These are phyloP conservation scores for Kluyveromyces wickerhamii DNA, from an alignment of 805 yeast genomes.

Conservation along the genomic window DNA sequence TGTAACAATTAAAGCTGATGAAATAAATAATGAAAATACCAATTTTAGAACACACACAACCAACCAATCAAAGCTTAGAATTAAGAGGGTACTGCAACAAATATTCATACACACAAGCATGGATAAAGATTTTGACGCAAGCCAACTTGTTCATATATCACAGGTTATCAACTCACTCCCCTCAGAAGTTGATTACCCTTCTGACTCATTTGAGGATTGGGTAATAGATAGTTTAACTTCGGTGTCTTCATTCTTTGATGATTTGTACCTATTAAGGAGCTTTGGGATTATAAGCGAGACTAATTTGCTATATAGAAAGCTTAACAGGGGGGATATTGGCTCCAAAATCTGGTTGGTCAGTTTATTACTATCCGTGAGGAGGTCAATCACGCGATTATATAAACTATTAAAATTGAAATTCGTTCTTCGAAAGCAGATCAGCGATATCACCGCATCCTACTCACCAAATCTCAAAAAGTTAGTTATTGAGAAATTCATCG, in stretches of 20 bases:
- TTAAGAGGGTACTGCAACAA: too few species aligned
- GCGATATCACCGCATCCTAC: neutral
- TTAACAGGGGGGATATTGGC: conserved; percentile 23
- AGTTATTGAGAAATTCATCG: conserved; percentile 14
- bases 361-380: conserved; percentile 18
- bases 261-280: conserved; percentile 21
- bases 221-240: conserved; percentile 18
- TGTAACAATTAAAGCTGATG: too few species aligned
- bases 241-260: conserved; percentile 21
- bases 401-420: conserved; percentile 10
- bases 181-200: neutral
- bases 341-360: conserved; percentile 26
- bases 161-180: neutral
- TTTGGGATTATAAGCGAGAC: conserved; percentile 22
- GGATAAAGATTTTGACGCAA: too few species aligned
- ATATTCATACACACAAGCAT: too few species aligned
- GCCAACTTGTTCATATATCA: too few species aligned
- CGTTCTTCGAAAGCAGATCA: conserved; percentile 12
- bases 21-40: too few species aligned
- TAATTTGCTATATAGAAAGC: conserved; percentile 17
- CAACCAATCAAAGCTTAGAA: too few species aligned
- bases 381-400: conserved; percentile 11
- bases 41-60: too few species aligned
- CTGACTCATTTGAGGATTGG: conserved; percentile 14
- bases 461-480: conserved; percentile 11